A percentile compares a stretch with the other conserved stretches of the same genome.
Evolutionary conservation across 805 yeast genomes (phyloP).

Genomic region (Sungouiella blattae): DNA sequence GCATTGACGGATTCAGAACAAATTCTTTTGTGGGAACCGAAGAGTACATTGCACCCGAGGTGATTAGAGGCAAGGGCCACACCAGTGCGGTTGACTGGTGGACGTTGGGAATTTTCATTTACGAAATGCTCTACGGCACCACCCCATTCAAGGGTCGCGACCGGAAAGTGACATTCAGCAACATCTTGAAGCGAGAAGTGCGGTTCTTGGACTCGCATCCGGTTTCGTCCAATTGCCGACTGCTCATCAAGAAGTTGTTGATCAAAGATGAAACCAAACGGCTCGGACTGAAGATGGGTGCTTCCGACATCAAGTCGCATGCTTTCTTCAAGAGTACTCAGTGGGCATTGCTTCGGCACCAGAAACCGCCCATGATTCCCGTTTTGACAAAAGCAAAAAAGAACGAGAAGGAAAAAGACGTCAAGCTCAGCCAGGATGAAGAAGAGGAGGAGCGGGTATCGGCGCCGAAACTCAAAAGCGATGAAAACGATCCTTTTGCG

Average conservation of each 20-base stretch:
- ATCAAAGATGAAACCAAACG: conserved; percentile 87
- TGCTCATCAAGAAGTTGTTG: conserved; percentile 72
- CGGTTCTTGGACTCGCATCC: conserved; percentile 66
- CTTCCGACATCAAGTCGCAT: conserved; percentile 89
- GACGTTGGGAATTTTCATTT: conserved; percentile 91
- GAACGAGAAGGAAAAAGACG: conserved; percentile 12
- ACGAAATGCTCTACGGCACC: conserved; percentile 92
- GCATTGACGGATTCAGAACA: conserved; percentile 94
- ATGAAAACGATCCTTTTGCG: conserved; percentile 66
- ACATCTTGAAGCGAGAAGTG: conserved; percentile 80
- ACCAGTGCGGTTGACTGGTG: conserved; percentile 99
- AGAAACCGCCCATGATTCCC: conserved; percentile 95
- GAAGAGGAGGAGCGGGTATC: conserved; percentile 2
- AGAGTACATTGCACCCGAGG: conserved; percentile 98
- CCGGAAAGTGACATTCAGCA: conserved; percentile 85
- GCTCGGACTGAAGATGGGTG: conserved; percentile 90
- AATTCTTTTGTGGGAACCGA: conserved; percentile 99
- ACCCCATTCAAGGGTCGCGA: conserved; percentile 95
- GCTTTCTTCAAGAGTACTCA: conserved; percentile 86
- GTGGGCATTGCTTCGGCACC: conserved; percentile 93
- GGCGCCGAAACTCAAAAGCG: conserved; percentile 1
- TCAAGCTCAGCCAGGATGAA: conserved; percentile 31
- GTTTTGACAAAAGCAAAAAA: conserved; percentile 46
- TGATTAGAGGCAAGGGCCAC: conserved; percentile 94
- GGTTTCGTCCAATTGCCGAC: conserved; percentile 73